Conservation (phyloP, 2,329 filamentous ascomycete species). For the Xylaria sp. region DNA sequence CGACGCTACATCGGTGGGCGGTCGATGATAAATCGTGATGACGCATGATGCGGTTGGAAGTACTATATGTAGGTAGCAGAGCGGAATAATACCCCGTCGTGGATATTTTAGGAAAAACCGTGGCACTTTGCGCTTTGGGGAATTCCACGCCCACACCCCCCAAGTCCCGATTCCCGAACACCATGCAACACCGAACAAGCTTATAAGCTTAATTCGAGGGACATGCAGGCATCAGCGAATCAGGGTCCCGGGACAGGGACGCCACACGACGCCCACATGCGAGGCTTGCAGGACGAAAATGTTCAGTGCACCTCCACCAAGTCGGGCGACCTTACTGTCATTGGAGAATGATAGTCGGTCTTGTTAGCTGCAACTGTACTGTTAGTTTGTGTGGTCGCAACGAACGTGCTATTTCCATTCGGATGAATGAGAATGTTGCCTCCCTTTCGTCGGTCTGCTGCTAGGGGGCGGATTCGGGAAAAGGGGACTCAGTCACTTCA, state of each 20-base stretch:
- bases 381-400: constrained; percentile 20
- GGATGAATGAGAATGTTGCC: constrained; percentile 19
- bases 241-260: constrained; percentile 17
- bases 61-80: background rate
- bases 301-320: constrained; percentile 25
- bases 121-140: constrained; percentile 33
- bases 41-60: constrained; percentile 28
- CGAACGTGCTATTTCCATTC: constrained; percentile 27
- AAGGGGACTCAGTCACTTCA: constrained; percentile 26
- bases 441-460: background rate
- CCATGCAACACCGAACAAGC: constrained; percentile 39
- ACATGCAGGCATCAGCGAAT: constrained; percentile 35
- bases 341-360: constrained; percentile 11
- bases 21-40: constrained; percentile 34
- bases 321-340: constrained; percentile 3
- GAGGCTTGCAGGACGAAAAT: constrained; percentile 36
- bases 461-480: constrained; percentile 22
- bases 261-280: constrained; percentile 37
- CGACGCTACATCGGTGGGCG: constrained; percentile 27
- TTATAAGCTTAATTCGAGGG: constrained; percentile 42
- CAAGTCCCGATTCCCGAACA: constrained; percentile 38
- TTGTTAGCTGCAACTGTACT: constrained; percentile 21
- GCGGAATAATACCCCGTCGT: constrained; percentile 32
- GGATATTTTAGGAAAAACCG: constrained; percentile 36
- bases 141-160: constrained; percentile 8